Percentiles rank a stretch among this genome's conserved stretches.
Conservation (phyloP, 345 rosid genomes). For the Triadica sebifera region DNA sequence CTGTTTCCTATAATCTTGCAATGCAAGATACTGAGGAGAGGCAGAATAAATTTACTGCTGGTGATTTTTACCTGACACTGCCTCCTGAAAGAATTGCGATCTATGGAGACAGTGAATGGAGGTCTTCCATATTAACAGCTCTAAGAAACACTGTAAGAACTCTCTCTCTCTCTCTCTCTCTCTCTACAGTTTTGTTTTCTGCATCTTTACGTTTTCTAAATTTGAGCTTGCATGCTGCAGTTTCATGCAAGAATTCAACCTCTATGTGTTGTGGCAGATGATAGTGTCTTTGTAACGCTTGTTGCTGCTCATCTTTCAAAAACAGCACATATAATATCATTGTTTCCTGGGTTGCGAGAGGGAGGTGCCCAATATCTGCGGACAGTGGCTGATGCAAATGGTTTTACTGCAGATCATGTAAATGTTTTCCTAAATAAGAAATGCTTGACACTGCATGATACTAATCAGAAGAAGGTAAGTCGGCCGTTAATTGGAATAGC, state of each 20-base stretch:
- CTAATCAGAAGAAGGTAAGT: slow-evolving; percentile 53
- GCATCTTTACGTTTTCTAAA: not conserved
- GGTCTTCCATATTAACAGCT: slow-evolving; percentile 55
- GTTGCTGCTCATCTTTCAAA: slow-evolving; percentile 51
- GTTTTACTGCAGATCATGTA: slow-evolving; percentile 51
- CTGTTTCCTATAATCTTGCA: slow-evolving; percentile 55
- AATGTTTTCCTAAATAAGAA: slow-evolving; percentile 47
- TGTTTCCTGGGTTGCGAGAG: slow-evolving; percentile 74
- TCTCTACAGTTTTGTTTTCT: slow-evolving; percentile 11
- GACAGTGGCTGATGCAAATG: slow-evolving; percentile 60
- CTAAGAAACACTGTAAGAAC: slow-evolving; percentile 57
- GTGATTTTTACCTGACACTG: slow-evolving; percentile 52
- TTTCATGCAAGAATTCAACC: slow-evolving; percentile 54
- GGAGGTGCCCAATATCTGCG: slow-evolving; percentile 56
- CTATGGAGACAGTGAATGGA: slow-evolving; percentile 70
- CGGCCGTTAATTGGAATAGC: not conserved
- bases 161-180: slow-evolving; percentile 19
- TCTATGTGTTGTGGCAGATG: slow-evolving; percentile 73
- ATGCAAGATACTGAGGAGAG: slow-evolving; percentile 30
- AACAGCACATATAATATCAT: slow-evolving; percentile 48
- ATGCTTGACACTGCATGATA: slow-evolving; percentile 44
- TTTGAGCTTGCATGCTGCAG: slow-evolving; percentile 38
- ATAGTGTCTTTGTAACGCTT: slow-evolving; percentile 68
- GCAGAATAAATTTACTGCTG: slow-evolving; percentile 23
- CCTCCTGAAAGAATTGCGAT: slow-evolving; percentile 75